Evolutionary conservation across 495 filamentous ascomycete species (phyloP), one percentile per base, ranked within the genome.

Genomic region (Hyaloscypha variabilis): DNA sequence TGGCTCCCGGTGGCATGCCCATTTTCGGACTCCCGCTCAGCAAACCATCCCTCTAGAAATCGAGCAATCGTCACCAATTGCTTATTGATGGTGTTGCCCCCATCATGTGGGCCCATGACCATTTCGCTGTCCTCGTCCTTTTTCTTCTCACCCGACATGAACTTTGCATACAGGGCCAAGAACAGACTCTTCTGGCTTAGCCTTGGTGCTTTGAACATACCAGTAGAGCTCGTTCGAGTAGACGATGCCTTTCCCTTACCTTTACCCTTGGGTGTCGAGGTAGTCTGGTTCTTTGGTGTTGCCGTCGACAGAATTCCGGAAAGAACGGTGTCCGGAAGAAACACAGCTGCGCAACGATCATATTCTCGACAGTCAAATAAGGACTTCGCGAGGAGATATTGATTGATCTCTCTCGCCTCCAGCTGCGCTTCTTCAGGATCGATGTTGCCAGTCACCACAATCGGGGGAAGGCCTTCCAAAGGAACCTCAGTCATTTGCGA

Each of bases 71-170:
- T 83, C 8, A 88, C 79, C 3, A 98, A 75, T 75, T 97, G 91
- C 69, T 90, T 91, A 74, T 99, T 98, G 58, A 86, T 77, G 6
- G 92, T 91, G 52, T 85, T 83, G 0, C 92, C 93, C 19, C 91
- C 87, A 75, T 99, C 96, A 34, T 92, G 85, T 0, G 96, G 96
- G 0, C 96, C 96, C 74, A 99, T 82, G 8, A 99, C 90, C 92
- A 97, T 98, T 78, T 99, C 96, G 28, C 91, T 91, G 34, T 97
- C 96, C 72, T 99, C 96, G 73, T 97, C 90, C 75, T 92, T 96
- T 58, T 90, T 86, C 79, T 99, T 99, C 79, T 98, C 96, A 2
- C 96, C 96, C 1, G 94, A 88, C 60, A 99, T 84, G 71, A 90
- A 93, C 66, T 92, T 96, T 24, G 96, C 91, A 69, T 99, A 99